These are phyloP conservation scores for Porcisia deanei DNA, from an alignment of 208 protist genomes.

Conservation along the genomic window DNA sequence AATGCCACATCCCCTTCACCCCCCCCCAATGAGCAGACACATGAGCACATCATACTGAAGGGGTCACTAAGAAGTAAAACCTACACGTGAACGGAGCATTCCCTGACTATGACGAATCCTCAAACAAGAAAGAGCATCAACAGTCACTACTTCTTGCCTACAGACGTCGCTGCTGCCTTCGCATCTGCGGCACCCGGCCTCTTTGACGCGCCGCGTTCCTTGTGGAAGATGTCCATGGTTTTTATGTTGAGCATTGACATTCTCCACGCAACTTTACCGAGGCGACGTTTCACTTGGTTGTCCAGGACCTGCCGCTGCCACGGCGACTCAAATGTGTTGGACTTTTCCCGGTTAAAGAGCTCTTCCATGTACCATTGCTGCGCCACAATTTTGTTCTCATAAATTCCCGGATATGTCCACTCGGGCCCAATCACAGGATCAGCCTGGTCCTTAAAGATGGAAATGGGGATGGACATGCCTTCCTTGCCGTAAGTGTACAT, in stretches of 20 bases:
- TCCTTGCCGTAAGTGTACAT: slow-evolving; percentile 93
- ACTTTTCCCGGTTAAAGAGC: slow-evolving; percentile 77
- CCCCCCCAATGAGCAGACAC: too few species aligned
- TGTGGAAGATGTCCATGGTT: slow-evolving; percentile 85
- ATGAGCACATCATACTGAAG: background rate
- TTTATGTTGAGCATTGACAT: slow-evolving; percentile 85
- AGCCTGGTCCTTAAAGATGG: slow-evolving; percentile 89
- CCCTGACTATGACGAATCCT: background rate
- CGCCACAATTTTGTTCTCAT: slow-evolving; percentile 89
- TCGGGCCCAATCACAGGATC: slow-evolving; percentile 90
- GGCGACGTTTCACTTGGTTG: slow-evolving; percentile 78
- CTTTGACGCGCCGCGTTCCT: slow-evolving; percentile 79
- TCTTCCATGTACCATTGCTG: slow-evolving; percentile 86
- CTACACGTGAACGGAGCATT: background rate
- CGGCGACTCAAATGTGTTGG: slow-evolving; percentile 72
- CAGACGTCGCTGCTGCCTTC: slow-evolving; percentile 22
- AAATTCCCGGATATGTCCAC: slow-evolving; percentile 92
- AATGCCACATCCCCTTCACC: background rate
- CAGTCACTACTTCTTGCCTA: slow-evolving; percentile 32
- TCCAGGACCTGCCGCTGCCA: slow-evolving; percentile 86
- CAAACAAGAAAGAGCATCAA: background rate
- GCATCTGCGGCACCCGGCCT: slow-evolving; percentile 44
- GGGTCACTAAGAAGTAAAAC: background rate
- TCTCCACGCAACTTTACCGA: slow-evolving; percentile 70
- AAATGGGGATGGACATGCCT: slow-evolving; percentile 90